Base-by-base conservation (phyloP, 352 stramenopile species). In the Phytophthora macrochlamydospora region DNA sequence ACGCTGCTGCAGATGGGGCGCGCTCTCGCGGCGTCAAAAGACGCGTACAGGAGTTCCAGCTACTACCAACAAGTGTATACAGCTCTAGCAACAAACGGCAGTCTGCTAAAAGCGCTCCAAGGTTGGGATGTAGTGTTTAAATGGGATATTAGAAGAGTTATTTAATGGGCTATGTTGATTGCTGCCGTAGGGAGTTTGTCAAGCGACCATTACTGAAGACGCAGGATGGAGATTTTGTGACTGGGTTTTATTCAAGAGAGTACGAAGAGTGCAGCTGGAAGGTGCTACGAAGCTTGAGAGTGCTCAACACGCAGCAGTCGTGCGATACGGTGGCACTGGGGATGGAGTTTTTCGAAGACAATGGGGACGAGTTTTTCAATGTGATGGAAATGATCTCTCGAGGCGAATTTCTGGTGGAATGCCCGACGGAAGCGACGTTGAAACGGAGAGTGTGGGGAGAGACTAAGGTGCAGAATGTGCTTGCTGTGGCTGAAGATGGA, bases 1-100 rank as follows among this genome's bases (percentile, higher is more conserved):
- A 92, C 86, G 12, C 59, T 94, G 51, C 68, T 95, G 62, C 73
- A 78, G 46, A 94, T 95, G 84, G 77, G 32, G 63, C 71, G 56
- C 57, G 44, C 42, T 74, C 67, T 14, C 56, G 51, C 62, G 40
- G 46, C 44, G 1, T 13, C 33, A 6, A 28, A 6, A 53, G 31
- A 42, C 45, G 62, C 24, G 45, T 87, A 35, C 71, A 78, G 2
- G 76, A 91, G 64, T 91, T 90, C 56, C 80, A 88, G 51, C 46
- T 91, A n/a, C 44, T 91, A 14, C 56, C 75, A 58, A 50, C 14
- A 8, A 46, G 35, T 7, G 24, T 46, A 0, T 28, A 14, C 57
- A 30, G 13, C 4, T 28, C 48, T 57, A 52, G 9, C 31, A 44
- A 43, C 52, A 76, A 66, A 32, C 63, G 67, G 0, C 32, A 32